Conservation (phyloP, 2,329 filamentous ascomycete species). For the Amphichorda felina region DNA sequence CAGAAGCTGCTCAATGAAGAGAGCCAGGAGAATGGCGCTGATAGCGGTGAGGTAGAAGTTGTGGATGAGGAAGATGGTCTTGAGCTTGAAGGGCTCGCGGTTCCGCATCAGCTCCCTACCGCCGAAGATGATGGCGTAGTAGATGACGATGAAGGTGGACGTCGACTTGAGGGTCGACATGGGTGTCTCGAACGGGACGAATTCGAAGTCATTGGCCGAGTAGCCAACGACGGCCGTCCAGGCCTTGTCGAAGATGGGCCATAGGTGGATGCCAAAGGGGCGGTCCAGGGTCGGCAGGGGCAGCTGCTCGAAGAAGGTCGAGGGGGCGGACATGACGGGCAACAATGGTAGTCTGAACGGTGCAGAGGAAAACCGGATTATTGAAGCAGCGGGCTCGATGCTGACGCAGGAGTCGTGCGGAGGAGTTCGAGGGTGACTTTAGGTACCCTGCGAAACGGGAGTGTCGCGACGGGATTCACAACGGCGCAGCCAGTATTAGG, state of each 20-base stretch:
- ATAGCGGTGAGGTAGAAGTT: constrained; percentile 89
- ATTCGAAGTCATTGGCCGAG: constrained; percentile 75
- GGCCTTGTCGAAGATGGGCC: constrained; percentile 87
- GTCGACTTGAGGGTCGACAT: constrained; percentile 86
- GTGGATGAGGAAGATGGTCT: constrained; percentile 84
- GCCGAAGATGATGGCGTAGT: constrained; percentile 90
- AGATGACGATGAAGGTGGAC: constrained; percentile 67
- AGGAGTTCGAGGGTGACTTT: too few species aligned
- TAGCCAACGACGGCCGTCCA: constrained; percentile 71
- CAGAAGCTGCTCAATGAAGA: constrained; percentile 86
- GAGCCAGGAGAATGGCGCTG: constrained; percentile 65
- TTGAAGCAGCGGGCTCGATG: background rate
- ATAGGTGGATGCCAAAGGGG: constrained; percentile 82
- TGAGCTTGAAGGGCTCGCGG: constrained; percentile 75
- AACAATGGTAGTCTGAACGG: too few species aligned
- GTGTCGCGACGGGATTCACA: too few species aligned
- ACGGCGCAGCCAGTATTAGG: too few species aligned
- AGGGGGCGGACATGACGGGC: constrained; percentile 24
- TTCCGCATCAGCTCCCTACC: constrained; percentile 88
- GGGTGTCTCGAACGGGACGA: constrained; percentile 69
- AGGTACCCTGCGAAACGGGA: too few species aligned
- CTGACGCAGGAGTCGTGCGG: too few species aligned
- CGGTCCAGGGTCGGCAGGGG: constrained; percentile 75
- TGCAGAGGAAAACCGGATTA: constrained; percentile 4
- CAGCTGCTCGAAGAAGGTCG: constrained; percentile 40